Conservation (phyloP, 441 rosid species). For the Melastoma candidum region DNA sequence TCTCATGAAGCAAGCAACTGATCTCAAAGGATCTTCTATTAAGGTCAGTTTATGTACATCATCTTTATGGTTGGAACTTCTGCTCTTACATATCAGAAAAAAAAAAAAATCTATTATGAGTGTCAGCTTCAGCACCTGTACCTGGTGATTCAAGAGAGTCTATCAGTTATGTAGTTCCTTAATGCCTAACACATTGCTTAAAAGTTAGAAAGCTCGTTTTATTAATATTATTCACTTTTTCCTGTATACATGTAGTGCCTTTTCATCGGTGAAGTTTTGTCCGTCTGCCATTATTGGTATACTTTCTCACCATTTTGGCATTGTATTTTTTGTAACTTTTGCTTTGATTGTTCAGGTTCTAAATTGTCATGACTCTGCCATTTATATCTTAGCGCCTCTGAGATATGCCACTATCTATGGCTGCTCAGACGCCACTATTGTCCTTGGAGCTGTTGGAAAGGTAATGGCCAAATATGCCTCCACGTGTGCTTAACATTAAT, state of each 20-base stretch:
- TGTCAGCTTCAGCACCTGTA: too few species aligned
- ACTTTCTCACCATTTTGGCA: too few species aligned
- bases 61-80: too few species aligned
- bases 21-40: slow-evolving; percentile 78
- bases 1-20: slow-evolving; percentile 77
- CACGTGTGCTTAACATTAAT: not conserved
- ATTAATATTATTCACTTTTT: not conserved
- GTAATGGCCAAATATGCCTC: slow-evolving; percentile 25
- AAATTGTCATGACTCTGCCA: slow-evolving; percentile 93
- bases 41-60: slow-evolving; percentile 45
- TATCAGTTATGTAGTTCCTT: too few species aligned
- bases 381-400: slow-evolving; percentile 88
- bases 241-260: not conserved
- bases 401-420: slow-evolving; percentile 91
- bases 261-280: not conserved
- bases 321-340: slow-evolving; percentile 2
- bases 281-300: not conserved
- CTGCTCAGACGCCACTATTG: slow-evolving; percentile 92
- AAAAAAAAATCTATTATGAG: too few species aligned
- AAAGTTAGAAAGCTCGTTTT: too few species aligned
- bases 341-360: slow-evolving; percentile 45
- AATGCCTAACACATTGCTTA: too few species aligned
- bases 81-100: too few species aligned
- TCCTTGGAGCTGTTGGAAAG: slow-evolving; percentile 99
- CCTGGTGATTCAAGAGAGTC: too few species aligned